These are phyloP conservation scores for Skeletonema potamos DNA, from an alignment of 108 stramenopile genomes.

Conservation along the genomic window DNA sequence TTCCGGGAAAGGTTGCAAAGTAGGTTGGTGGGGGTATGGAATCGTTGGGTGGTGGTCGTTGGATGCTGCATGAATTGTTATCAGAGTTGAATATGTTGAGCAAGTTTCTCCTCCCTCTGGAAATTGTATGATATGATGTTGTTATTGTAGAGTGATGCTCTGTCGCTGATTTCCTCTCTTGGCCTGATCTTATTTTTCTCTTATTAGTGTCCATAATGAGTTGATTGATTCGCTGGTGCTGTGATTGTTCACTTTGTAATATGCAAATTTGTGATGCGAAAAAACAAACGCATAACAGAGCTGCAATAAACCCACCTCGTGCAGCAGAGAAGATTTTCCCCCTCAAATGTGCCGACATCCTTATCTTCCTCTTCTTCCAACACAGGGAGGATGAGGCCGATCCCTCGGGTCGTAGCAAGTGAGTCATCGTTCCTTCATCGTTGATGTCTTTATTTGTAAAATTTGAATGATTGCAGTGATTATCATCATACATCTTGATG, in stretches of 20 bases:
- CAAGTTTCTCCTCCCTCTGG: neutral
- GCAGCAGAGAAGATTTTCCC: neutral
- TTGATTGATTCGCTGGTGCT: neutral
- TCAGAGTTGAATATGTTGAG: neutral
- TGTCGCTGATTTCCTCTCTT: neutral
- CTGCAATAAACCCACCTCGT: neutral
- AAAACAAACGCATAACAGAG: neutral
- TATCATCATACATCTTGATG: neutral
- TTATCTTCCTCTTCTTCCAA: neutral
- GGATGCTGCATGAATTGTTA: neutral
- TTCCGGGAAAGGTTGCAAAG: slow-evolving; percentile 16
- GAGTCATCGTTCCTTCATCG: neutral
- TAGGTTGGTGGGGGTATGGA: slow-evolving; percentile 6
- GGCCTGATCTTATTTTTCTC: neutral
- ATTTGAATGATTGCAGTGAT: neutral
- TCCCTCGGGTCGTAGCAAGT: neutral
- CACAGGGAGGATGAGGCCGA: neutral
- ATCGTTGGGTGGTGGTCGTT: neutral
- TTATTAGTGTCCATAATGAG: neutral
- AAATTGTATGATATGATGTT: neutral
- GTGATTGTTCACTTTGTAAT: neutral
- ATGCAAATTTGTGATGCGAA: neutral
- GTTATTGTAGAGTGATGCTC: neutral
- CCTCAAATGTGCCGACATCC: neutral
- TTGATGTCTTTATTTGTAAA: neutral